Evolutionary conservation across 139 green algal genomes (phyloP).

Genomic region (Chlamydomonas incerta): DNA sequence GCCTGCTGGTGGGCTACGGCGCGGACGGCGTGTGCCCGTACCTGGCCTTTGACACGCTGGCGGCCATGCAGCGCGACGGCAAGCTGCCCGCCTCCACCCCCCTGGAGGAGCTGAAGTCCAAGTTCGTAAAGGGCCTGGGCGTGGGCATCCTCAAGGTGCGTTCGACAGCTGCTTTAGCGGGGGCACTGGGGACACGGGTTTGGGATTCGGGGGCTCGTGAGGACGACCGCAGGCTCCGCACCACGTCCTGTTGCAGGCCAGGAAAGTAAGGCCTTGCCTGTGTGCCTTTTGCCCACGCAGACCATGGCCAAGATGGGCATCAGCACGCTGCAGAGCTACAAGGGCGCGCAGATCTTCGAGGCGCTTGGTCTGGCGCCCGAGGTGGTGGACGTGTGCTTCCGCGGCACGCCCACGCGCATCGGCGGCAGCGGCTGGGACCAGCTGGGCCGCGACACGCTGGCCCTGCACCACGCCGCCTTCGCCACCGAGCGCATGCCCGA

Average conservation of each 20-base stretch:
- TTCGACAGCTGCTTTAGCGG: too few relatives aligned
- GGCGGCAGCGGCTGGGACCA: slow-evolving; percentile 73
- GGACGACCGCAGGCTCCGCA: too few relatives aligned
- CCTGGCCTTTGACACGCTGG: slow-evolving; percentile 90
- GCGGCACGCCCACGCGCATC: slow-evolving; percentile 87
- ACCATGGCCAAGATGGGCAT: slow-evolving; percentile 98
- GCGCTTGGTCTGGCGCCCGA: slow-evolving; percentile 84
- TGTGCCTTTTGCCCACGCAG: not conserved
- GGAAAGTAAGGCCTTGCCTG: too few relatives aligned
- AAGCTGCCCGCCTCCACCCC: slow-evolving; percentile 67
- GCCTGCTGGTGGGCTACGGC: slow-evolving; percentile 92
- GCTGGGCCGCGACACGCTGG: slow-evolving; percentile 76
- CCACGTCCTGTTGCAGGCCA: too few relatives aligned
- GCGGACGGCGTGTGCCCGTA: slow-evolving; percentile 95
- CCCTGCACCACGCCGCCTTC: slow-evolving; percentile 81
- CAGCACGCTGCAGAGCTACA: slow-evolving; percentile 95
- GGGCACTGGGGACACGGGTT: too few relatives aligned
- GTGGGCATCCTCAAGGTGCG: slow-evolving; percentile 75
- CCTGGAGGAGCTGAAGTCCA: slow-evolving; percentile 69
- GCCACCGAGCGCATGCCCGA: slow-evolving; percentile 44
- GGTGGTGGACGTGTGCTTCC: slow-evolving; percentile 91
- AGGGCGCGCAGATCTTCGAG: slow-evolving; percentile 99
- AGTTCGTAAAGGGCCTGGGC: slow-evolving; percentile 84
- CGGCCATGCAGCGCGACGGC: slow-evolving; percentile 79
- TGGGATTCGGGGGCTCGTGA: too few relatives aligned